A percentile compares a stretch with the other conserved stretches of the same genome.
These are phyloP conservation scores for Barbarea vulgaris DNA, from an alignment of 345 rosid genomes.

Conservation along the genomic window DNA sequence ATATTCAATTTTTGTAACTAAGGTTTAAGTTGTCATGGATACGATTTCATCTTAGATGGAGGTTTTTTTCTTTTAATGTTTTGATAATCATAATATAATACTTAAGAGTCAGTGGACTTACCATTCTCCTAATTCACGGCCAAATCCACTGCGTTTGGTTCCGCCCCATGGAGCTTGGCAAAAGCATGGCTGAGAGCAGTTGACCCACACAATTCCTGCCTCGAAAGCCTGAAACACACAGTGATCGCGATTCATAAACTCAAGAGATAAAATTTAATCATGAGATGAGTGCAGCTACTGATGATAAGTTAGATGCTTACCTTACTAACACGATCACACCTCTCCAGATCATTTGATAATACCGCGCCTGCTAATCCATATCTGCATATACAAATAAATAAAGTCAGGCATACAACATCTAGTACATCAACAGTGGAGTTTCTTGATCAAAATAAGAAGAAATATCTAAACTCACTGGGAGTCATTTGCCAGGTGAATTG, in stretches of 20 bases:
- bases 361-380: slow-evolving; percentile 90
- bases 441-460: slow-evolving; percentile 4
- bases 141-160: slow-evolving; percentile 91
- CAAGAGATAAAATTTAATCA: slow-evolving; percentile 9
- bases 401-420: slow-evolving; percentile 7
- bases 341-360: slow-evolving; percentile 83
- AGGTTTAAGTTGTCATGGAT: neutral
- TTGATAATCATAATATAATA: too few species aligned
- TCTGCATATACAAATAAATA: slow-evolving; percentile 43
- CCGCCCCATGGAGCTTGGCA: slow-evolving; percentile 99
- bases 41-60: neutral
- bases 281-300: neutral
- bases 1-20: neutral
- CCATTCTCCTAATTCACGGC: slow-evolving; percentile 99
- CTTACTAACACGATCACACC: slow-evolving; percentile 96
- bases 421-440: slow-evolving; percentile 14
- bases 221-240: slow-evolving; percentile 62
- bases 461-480: slow-evolving; percentile 63
- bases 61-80: neutral
- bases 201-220: slow-evolving; percentile 90
- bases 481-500: slow-evolving; percentile 91
- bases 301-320: slow-evolving; percentile 42
- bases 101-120: too few species aligned
- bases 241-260: slow-evolving; percentile 3
- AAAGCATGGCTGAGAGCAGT: slow-evolving; percentile 99